phyloP scores from a whole-genome alignment of 2,329 filamentous ascomycete species.

The Aspergillus texensis region DNA sequence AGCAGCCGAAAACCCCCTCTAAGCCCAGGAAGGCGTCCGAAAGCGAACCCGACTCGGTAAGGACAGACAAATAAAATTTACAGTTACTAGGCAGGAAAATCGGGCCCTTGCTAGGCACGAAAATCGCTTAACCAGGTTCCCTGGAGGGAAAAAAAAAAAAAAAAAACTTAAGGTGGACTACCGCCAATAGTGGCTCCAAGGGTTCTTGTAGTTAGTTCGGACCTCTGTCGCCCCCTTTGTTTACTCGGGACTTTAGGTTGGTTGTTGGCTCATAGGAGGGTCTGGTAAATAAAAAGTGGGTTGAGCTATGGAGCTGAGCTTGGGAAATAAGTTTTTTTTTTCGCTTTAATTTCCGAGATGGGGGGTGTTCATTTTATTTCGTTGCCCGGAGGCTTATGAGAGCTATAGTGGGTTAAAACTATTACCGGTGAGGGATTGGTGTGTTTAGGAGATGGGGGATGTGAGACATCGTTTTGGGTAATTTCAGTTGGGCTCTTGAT shows the following conservation, averaged over 20 bases:
- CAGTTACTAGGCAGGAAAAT: too few species aligned
- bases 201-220: neutral
- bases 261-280: neutral
- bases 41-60: neutral
- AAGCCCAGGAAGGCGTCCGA: neutral
- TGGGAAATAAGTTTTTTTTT: neutral
- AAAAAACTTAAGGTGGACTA: neutral
- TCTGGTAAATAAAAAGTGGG: neutral
- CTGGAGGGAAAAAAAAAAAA: neutral
- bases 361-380: neutral
- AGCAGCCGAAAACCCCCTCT: neutral
- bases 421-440: neutral
- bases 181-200: neutral
- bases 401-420: neutral
- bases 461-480: neutral
- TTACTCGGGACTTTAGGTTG: neutral
- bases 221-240: neutral
- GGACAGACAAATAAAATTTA: neutral
- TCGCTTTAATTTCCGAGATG: slow-evolving; percentile 1
- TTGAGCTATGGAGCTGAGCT: neutral
- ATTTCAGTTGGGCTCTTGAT: neutral
- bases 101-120: too few species aligned
- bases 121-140: neutral
- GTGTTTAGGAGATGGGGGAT: neutral
- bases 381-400: neutral